These are phyloP conservation scores for Cucurbita ficifolia DNA, from an alignment of 306 rosid species.

Conservation along the genomic window DNA sequence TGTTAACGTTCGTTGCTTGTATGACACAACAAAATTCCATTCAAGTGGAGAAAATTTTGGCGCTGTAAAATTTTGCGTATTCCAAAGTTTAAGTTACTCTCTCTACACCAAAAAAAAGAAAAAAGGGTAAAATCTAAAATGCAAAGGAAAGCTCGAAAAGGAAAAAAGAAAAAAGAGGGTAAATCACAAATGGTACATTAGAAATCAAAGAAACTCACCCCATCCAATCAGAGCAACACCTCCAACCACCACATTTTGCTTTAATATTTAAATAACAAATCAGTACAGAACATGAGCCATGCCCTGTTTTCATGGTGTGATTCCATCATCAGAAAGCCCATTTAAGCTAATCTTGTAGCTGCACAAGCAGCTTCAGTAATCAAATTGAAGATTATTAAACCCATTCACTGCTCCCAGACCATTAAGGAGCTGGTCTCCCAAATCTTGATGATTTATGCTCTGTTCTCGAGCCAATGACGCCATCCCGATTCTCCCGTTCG, in stretches of 20 bases:
- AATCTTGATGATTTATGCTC: conserved; percentile 49
- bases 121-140: not conserved
- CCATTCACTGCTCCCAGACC: conserved; percentile 76
- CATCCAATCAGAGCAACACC: not conserved
- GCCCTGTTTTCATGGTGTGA: not conserved
- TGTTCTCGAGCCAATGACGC: conserved; percentile 59
- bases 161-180: not conserved
- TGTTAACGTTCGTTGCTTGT: not conserved
- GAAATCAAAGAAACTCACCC: conserved; percentile 21
- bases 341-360: not conserved
- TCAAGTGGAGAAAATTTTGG: not conserved
- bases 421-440: conserved; percentile 65
- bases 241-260: conserved; percentile 59
- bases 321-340: not conserved
- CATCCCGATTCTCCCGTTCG: conserved; percentile 86
- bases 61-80: not conserved
- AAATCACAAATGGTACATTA: conserved; percentile 25
- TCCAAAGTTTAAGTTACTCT: not conserved
- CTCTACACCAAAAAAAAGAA: not conserved
- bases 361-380: conserved; percentile 16
- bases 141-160: not conserved
- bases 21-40: not conserved
- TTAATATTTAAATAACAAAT: conserved; percentile 8
- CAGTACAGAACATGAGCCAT: not conserved
- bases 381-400: conserved; percentile 70